Conservation (phyloP, 2,329 filamentous ascomycete species). For the Cladosporium sp. region DNA sequence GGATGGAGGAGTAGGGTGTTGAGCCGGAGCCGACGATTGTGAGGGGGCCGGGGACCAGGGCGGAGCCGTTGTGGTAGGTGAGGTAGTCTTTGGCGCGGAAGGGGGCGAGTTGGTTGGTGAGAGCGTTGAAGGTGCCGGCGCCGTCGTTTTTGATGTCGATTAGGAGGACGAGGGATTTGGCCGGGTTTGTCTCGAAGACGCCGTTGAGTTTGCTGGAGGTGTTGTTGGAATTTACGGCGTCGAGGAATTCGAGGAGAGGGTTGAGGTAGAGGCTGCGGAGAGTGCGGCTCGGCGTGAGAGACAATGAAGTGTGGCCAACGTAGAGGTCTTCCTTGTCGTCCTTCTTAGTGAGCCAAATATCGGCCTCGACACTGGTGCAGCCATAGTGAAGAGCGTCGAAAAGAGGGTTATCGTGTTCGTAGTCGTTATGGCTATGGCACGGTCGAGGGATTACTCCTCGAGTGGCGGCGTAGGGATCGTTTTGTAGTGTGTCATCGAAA, state of each 20-base stretch:
- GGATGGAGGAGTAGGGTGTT: slow-evolving; percentile 52
- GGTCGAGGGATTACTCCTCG: slow-evolving; percentile 46
- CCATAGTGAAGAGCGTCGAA: slow-evolving; percentile 55
- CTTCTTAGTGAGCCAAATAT: slow-evolving; percentile 51
- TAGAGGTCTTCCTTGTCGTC: slow-evolving; percentile 50
- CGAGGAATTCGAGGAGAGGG: slow-evolving; percentile 55
- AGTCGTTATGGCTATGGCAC: slow-evolving; percentile 67
- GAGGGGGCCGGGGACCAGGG: slow-evolving; percentile 50
- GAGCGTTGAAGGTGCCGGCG: slow-evolving; percentile 45
- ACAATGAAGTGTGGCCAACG: slow-evolving; percentile 56
- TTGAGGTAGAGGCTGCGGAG: slow-evolving; percentile 59
- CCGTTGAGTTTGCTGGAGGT: slow-evolving; percentile 31
- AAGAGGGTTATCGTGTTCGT: slow-evolving; percentile 58
- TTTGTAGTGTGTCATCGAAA: not conserved
- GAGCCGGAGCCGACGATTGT: slow-evolving; percentile 66
- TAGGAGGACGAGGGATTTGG: slow-evolving; percentile 51
- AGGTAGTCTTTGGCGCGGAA: slow-evolving; percentile 52
- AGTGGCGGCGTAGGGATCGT: slow-evolving; percentile 13
- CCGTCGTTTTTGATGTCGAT: slow-evolving; percentile 63
- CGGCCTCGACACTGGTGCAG: slow-evolving; percentile 61
- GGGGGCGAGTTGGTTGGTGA: slow-evolving; percentile 52
- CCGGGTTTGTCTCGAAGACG: slow-evolving; percentile 41
- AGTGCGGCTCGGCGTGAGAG: slow-evolving; percentile 51
- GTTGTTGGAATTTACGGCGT: slow-evolving; percentile 21
- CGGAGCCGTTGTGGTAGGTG: slow-evolving; percentile 44